Base-by-base conservation (phyloP, 108 stramenopile genomes). In the Fistulifera pelliculosa region DNA sequence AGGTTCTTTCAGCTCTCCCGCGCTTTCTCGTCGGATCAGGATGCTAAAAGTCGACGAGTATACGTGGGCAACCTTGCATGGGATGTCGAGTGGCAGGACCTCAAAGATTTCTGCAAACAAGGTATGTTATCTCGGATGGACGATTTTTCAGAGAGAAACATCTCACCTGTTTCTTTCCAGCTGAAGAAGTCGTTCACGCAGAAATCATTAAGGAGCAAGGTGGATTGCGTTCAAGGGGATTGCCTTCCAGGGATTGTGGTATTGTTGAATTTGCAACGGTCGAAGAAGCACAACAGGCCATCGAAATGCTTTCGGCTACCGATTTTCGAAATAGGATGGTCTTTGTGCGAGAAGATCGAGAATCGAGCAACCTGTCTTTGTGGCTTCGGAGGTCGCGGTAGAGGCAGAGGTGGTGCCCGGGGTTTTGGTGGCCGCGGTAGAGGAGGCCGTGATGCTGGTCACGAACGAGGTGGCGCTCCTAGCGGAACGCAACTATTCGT, bases 41-140 rank as follows among this genome's bases (percentile, higher is more conserved):
- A 53, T 39, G 76, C 54, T 2, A 76, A 81, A 50, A 61, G 54
- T 39, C 64, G 76, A 1, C 73, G 90, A 2, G 85, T 89, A 0
- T 94, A 91, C 65, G 87, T 94, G 5, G 93, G 93, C 22, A 94
- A 94, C 56, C 68, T 95, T 7, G 65, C 75, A 52, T 98, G 87
- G 85, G 79, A 71, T 47, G 77, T 79, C 31, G 39, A 56, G 5
- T 89, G 84, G 83, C 78, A 83, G 50, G 89, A 86, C 41, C 75
- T 98, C 15, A 94, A 94, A 65, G 94, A 95, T 66, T 94, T 94
- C 76, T 95, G 95, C 94, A 62, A 67, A 28, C 27, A 63, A 8
- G 31, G 31, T 35, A 8, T 35, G 31, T 35, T 6, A 6, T 35
- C 8, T 8, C 8, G 8, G 31, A 35, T 6, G 8, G 8, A 6